Conservation (phyloP, 2,329 filamentous ascomycete species). For the Xylaria sp. region DNA sequence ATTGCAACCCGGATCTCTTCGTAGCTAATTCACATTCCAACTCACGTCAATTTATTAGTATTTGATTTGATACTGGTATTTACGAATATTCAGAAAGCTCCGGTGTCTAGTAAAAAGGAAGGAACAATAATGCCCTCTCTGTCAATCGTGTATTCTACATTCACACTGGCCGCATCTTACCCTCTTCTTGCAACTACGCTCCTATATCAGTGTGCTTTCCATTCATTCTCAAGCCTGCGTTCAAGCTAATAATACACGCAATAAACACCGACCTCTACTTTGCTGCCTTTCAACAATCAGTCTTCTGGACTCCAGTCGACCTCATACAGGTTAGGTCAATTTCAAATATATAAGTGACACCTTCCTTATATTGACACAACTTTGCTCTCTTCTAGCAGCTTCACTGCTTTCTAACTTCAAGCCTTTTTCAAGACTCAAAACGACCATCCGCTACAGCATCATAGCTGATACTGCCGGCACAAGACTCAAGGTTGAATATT, state of each 20-base stretch:
- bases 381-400: neutral
- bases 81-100: neutral
- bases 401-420: neutral
- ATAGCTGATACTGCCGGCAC: neutral
- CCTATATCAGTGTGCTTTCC: neutral
- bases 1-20: neutral
- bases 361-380: neutral
- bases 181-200: neutral
- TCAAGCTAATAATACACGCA: neutral
- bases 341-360: neutral
- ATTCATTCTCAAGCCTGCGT: neutral
- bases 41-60: neutral
- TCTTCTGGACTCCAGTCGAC: neutral
- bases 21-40: neutral
- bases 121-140: neutral
- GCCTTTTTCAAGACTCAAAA: neutral
- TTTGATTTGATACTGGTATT: neutral
- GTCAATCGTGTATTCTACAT: neutral
- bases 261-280: neutral
- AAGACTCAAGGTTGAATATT: neutral
- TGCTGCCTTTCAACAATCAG: no score
- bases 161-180: neutral
- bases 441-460: neutral
- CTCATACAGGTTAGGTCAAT: neutral
- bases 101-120: neutral